A percentile compares a stretch with the other conserved stretches of the same genome.
Conservation (phyloP, 176 grass and related monocot genomes). For the Tuctoria greenei region DNA sequence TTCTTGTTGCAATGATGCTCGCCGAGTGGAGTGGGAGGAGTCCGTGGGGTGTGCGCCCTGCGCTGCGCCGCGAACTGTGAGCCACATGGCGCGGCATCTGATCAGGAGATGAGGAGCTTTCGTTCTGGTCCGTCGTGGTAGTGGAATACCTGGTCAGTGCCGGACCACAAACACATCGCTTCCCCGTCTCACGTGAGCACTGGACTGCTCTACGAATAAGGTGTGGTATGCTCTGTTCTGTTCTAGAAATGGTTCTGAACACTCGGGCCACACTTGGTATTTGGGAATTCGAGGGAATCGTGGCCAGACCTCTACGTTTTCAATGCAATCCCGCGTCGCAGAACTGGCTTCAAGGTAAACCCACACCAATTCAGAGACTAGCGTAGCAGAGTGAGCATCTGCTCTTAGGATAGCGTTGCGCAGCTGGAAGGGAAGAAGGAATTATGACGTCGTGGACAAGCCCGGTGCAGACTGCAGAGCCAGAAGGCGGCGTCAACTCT, state of each 20-base stretch:
- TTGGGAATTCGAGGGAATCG: not conserved
- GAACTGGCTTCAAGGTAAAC: not conserved
- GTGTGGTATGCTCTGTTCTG: too few species aligned
- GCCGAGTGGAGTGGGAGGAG: not conserved
- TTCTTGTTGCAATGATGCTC: slow-evolving; percentile 24
- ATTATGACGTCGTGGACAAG: not conserved
- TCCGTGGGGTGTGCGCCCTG: not conserved
- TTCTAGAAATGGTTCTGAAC: not conserved
- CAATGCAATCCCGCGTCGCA: not conserved
- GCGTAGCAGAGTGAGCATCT: not conserved
- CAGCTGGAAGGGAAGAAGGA: not conserved
- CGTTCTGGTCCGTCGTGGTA: not conserved
- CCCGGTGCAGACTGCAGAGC: too few species aligned
- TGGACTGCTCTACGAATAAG: not conserved
- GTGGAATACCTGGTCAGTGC: not conserved
- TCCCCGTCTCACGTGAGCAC: not conserved
- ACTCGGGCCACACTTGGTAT: not conserved
- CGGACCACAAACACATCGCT: not conserved
- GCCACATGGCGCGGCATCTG: slow-evolving; percentile 37
- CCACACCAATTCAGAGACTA: not conserved
- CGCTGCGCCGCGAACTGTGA: not conserved
- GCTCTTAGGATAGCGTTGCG: not conserved
- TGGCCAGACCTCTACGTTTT: not conserved
- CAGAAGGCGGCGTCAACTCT: too few species aligned
- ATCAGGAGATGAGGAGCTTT: slow-evolving; percentile 19